Percentiles rank a stretch among this genome's conserved stretches.
Conservation (phyloP, 768 basidiomycete species). For the Russula sp. region DNA sequence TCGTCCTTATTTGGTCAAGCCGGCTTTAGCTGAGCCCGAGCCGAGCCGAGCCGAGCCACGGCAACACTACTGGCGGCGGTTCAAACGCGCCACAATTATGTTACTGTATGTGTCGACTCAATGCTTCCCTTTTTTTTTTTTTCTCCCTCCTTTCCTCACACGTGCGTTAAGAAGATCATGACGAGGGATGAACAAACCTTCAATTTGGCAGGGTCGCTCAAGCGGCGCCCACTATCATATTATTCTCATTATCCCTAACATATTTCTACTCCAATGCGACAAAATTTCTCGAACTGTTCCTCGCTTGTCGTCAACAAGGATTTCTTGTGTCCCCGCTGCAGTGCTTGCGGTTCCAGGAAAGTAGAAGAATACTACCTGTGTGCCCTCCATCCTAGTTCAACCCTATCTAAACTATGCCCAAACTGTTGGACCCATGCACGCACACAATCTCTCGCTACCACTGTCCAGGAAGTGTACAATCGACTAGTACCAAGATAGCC, state of each 20-base stretch:
- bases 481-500: too few relatives aligned
- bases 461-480: too few relatives aligned
- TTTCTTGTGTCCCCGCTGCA: conserved; percentile 68
- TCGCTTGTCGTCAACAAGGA: conserved; percentile 80
- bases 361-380: conserved; percentile 92
- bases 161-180: conserved; percentile 98
- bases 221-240: conserved; percentile 89
- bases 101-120: neutral
- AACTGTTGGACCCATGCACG: neutral
- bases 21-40: too few relatives aligned
- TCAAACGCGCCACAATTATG: too few relatives aligned
- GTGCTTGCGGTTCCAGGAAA: conserved; percentile 75
- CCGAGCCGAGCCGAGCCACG: too few relatives aligned
- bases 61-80: too few relatives aligned
- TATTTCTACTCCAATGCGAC: conserved; percentile 42
- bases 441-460: too few relatives aligned
- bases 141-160: conserved; percentile 40
- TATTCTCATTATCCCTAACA: neutral
- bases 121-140: neutral
- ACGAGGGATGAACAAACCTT: conserved; percentile 91
- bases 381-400: conserved; percentile 27
- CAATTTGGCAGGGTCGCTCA: conserved; percentile 87
- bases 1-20: too few relatives aligned
- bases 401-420: neutral
- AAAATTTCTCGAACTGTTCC: conserved; percentile 92